phyloP scores from a whole-genome alignment of 208 protist species.

The Acanthamoeba culbertsoni region DNA sequence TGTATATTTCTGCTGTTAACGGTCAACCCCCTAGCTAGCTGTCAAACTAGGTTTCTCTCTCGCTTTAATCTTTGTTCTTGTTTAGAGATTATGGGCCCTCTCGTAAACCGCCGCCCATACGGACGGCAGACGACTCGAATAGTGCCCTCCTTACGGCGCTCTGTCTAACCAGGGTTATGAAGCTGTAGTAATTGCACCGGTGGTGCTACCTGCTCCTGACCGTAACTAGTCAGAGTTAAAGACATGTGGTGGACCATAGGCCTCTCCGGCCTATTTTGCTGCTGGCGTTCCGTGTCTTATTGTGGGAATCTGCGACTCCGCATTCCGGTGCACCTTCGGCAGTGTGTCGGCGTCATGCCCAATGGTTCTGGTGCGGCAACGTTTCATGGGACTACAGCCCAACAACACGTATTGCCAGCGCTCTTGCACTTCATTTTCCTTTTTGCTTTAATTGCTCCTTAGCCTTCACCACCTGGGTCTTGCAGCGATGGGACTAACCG shows the following conservation, averaged over 20 bases:
- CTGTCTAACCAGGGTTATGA: constrained; percentile 29
- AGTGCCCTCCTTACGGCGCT: background rate
- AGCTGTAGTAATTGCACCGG: constrained; percentile 33
- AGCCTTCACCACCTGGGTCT: too few relatives aligned
- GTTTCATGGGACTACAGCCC: too few relatives aligned
- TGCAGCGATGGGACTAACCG: background rate
- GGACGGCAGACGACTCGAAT: background rate
- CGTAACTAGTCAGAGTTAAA: background rate
- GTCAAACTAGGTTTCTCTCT: too few relatives aligned
- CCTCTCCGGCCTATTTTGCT: background rate
- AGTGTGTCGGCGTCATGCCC: too few relatives aligned
- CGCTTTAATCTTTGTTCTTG: background rate
- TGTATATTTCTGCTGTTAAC: too few relatives aligned
- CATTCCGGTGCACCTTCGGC: too few relatives aligned
- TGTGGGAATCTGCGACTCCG: too few relatives aligned
- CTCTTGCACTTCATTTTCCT: too few relatives aligned
- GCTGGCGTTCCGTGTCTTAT: background rate
- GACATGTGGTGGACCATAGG: background rate
- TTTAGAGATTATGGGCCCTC: background rate
- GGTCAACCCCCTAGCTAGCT: too few relatives aligned
- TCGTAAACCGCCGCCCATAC: background rate
- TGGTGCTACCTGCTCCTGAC: constrained; percentile 35
- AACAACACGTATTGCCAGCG: too few relatives aligned
- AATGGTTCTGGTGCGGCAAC: too few relatives aligned
- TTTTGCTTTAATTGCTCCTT: too few relatives aligned